A percentile compares a stretch with the other conserved stretches of the same genome.
phyloP scores from a whole-genome alignment of 1,139 yeast genomes.

The Yamadazyma jaroonii region DNA sequence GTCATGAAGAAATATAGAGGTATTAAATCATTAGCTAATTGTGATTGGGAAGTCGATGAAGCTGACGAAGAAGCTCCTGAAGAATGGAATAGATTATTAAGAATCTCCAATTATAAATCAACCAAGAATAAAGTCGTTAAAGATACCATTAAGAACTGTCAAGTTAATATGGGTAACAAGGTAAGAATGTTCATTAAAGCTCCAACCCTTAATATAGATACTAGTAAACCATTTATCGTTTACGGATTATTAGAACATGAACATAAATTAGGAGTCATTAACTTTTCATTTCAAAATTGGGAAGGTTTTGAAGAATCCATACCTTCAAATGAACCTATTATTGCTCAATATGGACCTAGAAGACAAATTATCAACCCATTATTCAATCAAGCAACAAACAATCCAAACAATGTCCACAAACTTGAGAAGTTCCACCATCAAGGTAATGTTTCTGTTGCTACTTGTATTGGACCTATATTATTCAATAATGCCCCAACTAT shows the following conservation, averaged over 20 bases:
- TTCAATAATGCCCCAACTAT: conserved; percentile 83
- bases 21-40: conserved; percentile 72
- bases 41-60: conserved; percentile 89
- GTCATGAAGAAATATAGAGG: conserved; percentile 80
- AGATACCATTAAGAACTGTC: conserved; percentile 55
- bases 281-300: conserved; percentile 82
- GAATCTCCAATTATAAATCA: conserved; percentile 75
- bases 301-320: conserved; percentile 84
- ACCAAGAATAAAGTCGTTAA: conserved; percentile 70
- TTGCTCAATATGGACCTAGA: conserved; percentile 93
- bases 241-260: conserved; percentile 83
- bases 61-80: conserved; percentile 70
- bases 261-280: conserved; percentile 78
- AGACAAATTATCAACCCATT: conserved; percentile 82
- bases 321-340: conserved; percentile 71
- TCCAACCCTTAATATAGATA: conserved; percentile 41
- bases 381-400: conserved; percentile 76
- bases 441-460: conserved; percentile 71
- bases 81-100: conserved; percentile 72
- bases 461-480: conserved; percentile 85
- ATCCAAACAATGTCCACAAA: conserved; percentile 83
- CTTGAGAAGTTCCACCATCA: conserved; percentile 81
- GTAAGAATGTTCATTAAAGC: conserved; percentile 62
- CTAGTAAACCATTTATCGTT: conserved; percentile 50
- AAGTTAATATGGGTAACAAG: conserved; percentile 63